A percentile compares a stretch with the other conserved stretches of the same genome.
These are phyloP conservation scores for carrot (Daucus carota) DNA, from an alignment of 129 eudicot genomes.

Conservation along the genomic window DH1_v3.0 NC_030384.2:22712001-22712500, in stretches of 20 bases:
- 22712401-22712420: constrained; percentile 75
- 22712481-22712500: constrained; percentile 45
- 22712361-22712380: background rate
- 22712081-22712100: constrained; percentile 47
- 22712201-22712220: constrained; percentile 74
- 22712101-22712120: constrained; percentile 48
- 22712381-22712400: constrained; percentile 41
- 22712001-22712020: background rate
- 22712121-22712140: constrained; percentile 28
- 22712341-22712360: background rate
- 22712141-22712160: constrained; percentile 56
- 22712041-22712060: constrained; percentile 70
- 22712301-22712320: background rate
- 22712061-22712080: constrained; percentile 69
- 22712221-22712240: constrained; percentile 39
- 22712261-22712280: constrained; percentile 65
- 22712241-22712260: constrained; percentile 56
- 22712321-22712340: background rate
- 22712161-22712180: constrained; percentile 73
- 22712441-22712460: constrained; percentile 96
- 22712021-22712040: background rate
- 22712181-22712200: constrained; percentile 93
- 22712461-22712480: constrained; percentile 65
- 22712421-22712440: constrained; percentile 64
- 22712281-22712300: constrained; percentile 32